A percentile compares a stretch with the other conserved stretches of the same genome.
Conservation (phyloP, 192 early-diverging fungal species). For the Coemansia sp. region DNA sequence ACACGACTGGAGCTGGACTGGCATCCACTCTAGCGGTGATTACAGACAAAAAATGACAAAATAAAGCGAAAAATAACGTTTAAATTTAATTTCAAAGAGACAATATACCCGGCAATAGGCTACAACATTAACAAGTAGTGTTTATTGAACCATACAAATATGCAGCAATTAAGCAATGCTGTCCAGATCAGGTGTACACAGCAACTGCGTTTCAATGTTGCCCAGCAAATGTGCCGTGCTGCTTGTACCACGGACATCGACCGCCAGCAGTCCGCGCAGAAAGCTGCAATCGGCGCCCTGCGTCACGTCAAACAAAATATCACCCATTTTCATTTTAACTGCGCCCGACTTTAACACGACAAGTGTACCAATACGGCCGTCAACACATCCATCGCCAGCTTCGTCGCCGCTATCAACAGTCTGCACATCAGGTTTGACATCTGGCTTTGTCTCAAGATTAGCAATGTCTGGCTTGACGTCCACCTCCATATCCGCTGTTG, state of each 20-base stretch:
- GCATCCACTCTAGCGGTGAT: too few species aligned
- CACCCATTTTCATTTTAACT: slow-evolving; percentile 34
- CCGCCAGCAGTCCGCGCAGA: slow-evolving; percentile 36
- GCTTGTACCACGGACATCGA: slow-evolving; percentile 20
- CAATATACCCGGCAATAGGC: too few species aligned
- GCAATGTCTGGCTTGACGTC: slow-evolving; percentile 39
- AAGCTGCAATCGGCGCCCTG: slow-evolving; percentile 44
- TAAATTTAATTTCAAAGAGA: too few species aligned
- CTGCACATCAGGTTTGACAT: too few species aligned
- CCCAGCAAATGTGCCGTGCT: slow-evolving; percentile 38
- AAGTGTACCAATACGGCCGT: slow-evolving; percentile 45
- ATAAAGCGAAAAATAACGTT: too few species aligned
- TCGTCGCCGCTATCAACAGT: not conserved
- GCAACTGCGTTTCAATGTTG: slow-evolving; percentile 32
- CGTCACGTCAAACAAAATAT: slow-evolving; percentile 43
- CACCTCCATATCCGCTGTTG: slow-evolving; percentile 10
- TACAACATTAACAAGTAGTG: too few species aligned
- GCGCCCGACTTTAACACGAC: slow-evolving; percentile 44
- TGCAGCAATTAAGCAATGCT: slow-evolving; percentile 14
- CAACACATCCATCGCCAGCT: slow-evolving; percentile 15
- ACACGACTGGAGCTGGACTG: too few species aligned
- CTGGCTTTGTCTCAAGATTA: not conserved
- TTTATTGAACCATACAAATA: not conserved
- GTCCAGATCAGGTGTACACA: slow-evolving; percentile 51
- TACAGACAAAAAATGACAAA: too few species aligned